Evolutionary conservation across 257 asterid genomes (phyloP).

Genomic region (Penstemon eatonii): DNA sequence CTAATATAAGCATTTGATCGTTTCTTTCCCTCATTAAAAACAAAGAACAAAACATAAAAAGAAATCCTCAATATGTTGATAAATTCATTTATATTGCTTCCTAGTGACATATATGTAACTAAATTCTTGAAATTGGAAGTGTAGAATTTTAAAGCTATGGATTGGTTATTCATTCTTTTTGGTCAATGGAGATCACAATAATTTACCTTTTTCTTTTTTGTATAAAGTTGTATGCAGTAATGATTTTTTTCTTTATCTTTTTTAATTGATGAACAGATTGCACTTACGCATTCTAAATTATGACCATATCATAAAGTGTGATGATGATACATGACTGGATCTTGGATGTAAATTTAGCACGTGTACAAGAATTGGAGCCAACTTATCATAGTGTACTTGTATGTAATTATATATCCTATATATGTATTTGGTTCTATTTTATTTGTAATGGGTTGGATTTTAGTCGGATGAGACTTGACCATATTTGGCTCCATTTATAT

Average conservation of each 20-base stretch:
- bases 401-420: too few relatives aligned
- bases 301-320: background rate
- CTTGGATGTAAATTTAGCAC: too few relatives aligned
- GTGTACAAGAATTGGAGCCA: too few relatives aligned
- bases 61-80: too few relatives aligned
- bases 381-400: too few relatives aligned
- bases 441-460: background rate
- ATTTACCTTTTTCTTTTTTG: background rate
- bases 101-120: constrained; percentile 2
- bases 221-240: background rate
- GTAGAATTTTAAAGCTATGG: background rate
- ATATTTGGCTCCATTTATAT: too few relatives aligned
- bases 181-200: background rate
- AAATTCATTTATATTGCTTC: background rate
- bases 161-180: background rate
- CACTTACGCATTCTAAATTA: too few relatives aligned
- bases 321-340: too few relatives aligned
- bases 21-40: too few relatives aligned
- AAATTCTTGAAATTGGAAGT: background rate
- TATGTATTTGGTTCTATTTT: background rate
- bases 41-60: too few relatives aligned
- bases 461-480: too few relatives aligned
- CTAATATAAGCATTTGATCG: too few relatives aligned
- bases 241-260: background rate
- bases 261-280: background rate